Evolutionary conservation across 768 basidiomycete species (phyloP).

Genomic region (Tylopilus felleus): DNA sequence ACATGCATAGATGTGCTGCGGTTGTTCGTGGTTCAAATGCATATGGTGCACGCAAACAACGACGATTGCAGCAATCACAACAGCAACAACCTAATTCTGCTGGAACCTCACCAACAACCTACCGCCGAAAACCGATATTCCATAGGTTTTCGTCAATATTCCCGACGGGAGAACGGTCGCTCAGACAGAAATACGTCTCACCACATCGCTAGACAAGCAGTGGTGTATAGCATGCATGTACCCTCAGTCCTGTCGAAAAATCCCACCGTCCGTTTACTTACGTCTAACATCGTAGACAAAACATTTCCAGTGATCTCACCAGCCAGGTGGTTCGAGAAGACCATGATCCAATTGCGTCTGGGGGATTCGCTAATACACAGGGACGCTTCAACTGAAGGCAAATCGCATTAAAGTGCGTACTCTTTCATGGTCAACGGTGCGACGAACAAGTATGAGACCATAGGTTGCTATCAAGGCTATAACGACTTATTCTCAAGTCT

Average conservation of each 20-base stretch:
- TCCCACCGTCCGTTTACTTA: too few species aligned
- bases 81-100: conserved; percentile 19
- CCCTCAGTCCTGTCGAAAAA: too few species aligned
- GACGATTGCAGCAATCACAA: too few species aligned
- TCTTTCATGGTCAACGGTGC: too few species aligned
- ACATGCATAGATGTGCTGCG: conserved; percentile 72
- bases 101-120: conserved; percentile 29
- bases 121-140: conserved; percentile 46
- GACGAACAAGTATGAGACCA: too few species aligned
- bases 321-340: neutral
- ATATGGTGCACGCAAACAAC: conserved; percentile 78
- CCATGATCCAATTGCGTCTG: neutral
- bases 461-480: too few species aligned
- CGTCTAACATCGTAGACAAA: too few species aligned
- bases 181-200: conserved; percentile 40
- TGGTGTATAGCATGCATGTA: too few species aligned
- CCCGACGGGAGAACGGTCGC: conserved; percentile 61
- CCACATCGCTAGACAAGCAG: too few species aligned
- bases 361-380: conserved; percentile 1
- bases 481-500: too few species aligned
- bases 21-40: conserved; percentile 86
- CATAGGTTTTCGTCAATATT: conserved; percentile 72
- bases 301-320: neutral
- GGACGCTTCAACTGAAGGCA: too few species aligned
- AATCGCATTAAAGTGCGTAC: too few species aligned